Evolutionary conservation across 257 asterid genomes (phyloP).

Genomic region (Craterostigma plantagineum): DNA sequence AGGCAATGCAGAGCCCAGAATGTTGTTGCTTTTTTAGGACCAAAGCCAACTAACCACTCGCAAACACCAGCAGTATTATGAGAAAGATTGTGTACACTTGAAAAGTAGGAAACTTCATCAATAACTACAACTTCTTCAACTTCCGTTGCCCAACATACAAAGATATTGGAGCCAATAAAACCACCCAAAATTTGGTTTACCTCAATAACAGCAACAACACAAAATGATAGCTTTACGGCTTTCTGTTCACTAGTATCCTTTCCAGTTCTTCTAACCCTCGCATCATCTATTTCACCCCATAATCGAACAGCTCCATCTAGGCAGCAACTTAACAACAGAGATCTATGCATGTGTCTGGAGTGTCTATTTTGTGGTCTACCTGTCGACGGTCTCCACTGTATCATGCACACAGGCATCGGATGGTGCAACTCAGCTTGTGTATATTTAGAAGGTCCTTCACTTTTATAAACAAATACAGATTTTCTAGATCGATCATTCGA

Average conservation of each 20-base stretch:
- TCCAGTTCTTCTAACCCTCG: constrained; percentile 46
- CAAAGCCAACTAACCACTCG: constrained; percentile 84
- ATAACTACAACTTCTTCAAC: constrained; percentile 32
- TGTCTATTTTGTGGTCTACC: constrained; percentile 35
- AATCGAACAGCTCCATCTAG: constrained; percentile 86
- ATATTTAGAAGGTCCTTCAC: constrained; percentile 23
- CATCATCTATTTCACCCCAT: constrained; percentile 89
- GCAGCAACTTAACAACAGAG: constrained; percentile 68
- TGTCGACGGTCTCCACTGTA: constrained; percentile 87
- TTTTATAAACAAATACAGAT: constrained; percentile 43
- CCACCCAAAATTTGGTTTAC: constrained; percentile 56
- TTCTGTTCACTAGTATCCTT: constrained; percentile 52
- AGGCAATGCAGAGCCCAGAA: constrained; percentile 90
- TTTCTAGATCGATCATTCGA: constrained; percentile 22
- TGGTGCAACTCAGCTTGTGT: constrained; percentile 45
- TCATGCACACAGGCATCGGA: constrained; percentile 68
- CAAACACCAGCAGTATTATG: constrained; percentile 56
- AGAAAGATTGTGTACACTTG: constrained; percentile 31
- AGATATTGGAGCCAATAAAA: constrained; percentile 43
- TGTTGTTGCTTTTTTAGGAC: constrained; percentile 39
- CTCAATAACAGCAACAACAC: constrained; percentile 65
- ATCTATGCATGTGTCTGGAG: constrained; percentile 27
- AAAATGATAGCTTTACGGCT: constrained; percentile 28
- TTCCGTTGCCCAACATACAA: constrained; percentile 68
- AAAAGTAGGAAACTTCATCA: constrained; percentile 26